phyloP scores from a whole-genome alignment of 2,329 filamentous ascomycete species.

The Trichoderma breve region DNA sequence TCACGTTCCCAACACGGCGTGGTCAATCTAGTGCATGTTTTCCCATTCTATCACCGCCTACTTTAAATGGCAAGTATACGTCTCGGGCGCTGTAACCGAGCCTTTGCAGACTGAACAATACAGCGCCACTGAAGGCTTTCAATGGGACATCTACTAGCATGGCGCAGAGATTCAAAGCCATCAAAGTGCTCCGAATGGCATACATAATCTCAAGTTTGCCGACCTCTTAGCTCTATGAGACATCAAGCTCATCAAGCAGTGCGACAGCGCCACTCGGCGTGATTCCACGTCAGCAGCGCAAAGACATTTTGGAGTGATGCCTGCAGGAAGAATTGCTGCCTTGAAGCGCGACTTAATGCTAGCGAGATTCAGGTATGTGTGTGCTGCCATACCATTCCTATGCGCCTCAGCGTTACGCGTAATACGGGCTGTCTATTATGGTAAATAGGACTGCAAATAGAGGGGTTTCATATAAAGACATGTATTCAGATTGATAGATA shows the following conservation, averaged over 20 bases:
- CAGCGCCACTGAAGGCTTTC: neutral
- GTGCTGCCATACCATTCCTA: neutral
- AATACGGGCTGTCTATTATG: neutral
- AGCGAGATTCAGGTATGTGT: neutral
- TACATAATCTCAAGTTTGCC: neutral
- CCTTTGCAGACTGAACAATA: neutral
- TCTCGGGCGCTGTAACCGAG: neutral
- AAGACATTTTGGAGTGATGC: neutral
- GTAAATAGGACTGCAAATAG: neutral
- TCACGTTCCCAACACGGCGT: neutral
- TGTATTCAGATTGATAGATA: neutral
- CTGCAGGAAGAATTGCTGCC: neutral
- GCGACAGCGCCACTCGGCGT: neutral
- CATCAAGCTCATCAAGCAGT: neutral
- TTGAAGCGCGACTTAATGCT: neutral
- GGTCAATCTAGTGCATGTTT: neutral
- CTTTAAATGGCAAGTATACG: neutral
- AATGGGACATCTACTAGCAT: neutral
- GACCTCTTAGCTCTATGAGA: neutral
- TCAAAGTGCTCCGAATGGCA: neutral
- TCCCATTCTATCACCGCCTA: neutral
- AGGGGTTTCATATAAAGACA: neutral
- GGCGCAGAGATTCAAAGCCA: neutral
- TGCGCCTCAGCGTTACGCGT: neutral
- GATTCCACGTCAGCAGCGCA: neutral